Evolutionary conservation across 2,329 filamentous ascomycete genomes (phyloP).

Genomic region (Colletotrichum aenigma): DNA sequence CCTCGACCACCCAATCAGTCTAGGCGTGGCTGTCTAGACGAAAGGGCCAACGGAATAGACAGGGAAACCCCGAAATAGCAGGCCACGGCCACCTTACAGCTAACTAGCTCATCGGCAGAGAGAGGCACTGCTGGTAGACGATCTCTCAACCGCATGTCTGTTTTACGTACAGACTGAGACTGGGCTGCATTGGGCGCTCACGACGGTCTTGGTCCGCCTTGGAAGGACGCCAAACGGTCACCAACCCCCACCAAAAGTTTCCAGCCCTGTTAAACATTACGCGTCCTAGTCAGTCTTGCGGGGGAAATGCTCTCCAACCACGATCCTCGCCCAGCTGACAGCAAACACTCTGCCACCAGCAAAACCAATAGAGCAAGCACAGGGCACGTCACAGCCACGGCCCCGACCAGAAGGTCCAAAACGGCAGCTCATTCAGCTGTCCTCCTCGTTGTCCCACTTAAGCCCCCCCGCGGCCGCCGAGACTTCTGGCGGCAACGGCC

Average conservation of each 20-base stretch:
- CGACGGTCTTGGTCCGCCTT: background rate
- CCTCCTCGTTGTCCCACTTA: background rate
- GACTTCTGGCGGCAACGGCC: background rate
- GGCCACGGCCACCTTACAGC: background rate
- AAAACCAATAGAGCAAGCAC: background rate
- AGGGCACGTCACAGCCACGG: background rate
- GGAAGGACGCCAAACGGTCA: background rate
- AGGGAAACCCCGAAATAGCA: background rate
- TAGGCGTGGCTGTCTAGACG: background rate
- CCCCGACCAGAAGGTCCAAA: background rate
- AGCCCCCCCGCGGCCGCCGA: background rate
- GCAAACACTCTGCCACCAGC: background rate
- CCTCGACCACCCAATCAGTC: background rate
- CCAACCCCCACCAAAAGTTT: background rate
- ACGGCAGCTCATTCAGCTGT: background rate
- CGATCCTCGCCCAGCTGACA: background rate
- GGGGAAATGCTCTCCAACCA: background rate
- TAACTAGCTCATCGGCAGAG: background rate
- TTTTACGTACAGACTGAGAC: background rate
- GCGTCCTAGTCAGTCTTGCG: conserved; percentile 14
- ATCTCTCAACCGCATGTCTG: background rate
- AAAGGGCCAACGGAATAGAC: background rate
- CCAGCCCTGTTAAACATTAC: conserved; percentile 10
- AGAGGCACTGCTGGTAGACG: background rate
- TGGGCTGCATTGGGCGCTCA: conserved; percentile 7